phyloP scores from a whole-genome alignment of 257 asterid genomes.

The Linaria vulgaris region DNA sequence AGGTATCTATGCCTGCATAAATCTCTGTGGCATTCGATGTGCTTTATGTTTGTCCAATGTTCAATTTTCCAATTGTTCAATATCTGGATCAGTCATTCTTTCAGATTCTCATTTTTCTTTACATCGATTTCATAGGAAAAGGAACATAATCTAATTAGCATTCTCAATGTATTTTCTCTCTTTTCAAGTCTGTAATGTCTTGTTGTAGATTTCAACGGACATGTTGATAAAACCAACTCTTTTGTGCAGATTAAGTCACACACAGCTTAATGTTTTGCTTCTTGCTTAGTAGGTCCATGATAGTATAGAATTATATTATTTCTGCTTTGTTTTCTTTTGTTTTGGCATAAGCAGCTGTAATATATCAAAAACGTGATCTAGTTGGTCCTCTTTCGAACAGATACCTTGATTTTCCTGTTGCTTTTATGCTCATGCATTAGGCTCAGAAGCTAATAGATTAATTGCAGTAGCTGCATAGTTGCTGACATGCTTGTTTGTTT shows the following conservation, averaged over 20 bases:
- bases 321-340: too few relatives aligned
- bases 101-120: background rate
- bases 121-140: background rate
- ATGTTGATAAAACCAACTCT: too few relatives aligned
- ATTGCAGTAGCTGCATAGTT: background rate
- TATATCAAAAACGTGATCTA: too few relatives aligned
- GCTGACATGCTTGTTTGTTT: constrained; percentile 14
- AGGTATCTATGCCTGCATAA: constrained; percentile 50
- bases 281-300: constrained; percentile 5
- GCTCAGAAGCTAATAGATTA: background rate
- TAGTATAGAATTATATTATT: background rate
- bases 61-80: background rate
- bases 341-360: too few relatives aligned
- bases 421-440: background rate
- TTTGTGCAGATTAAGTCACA: background rate
- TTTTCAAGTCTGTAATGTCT: too few relatives aligned
- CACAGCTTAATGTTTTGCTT: background rate
- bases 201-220: too few relatives aligned
- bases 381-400: constrained; percentile 9
- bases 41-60: constrained; percentile 2
- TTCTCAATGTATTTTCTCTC: background rate
- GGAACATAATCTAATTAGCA: background rate
- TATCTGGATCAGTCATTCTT: background rate
- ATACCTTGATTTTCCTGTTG: constrained; percentile 3
- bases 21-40: constrained; percentile 9